phyloP scores from a whole-genome alignment of 148 eudicot species.

The Cornus florida region DNA sequence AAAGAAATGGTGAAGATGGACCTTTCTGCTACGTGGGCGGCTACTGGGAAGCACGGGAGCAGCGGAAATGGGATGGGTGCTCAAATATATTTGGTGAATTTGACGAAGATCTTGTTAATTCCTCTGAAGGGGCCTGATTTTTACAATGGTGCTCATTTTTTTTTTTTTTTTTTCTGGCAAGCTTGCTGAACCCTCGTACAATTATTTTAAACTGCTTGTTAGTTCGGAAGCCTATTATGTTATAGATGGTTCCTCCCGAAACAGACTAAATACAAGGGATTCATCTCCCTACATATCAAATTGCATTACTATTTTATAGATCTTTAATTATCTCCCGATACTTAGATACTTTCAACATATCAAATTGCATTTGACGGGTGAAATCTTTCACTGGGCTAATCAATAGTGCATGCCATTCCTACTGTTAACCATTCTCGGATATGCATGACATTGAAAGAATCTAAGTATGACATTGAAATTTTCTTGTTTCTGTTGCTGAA shows the following conservation, averaged over 20 bases:
- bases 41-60: slow-evolving; percentile 82
- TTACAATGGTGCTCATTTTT: slow-evolving; percentile 27
- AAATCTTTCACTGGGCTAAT: too few relatives aligned
- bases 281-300: too few relatives aligned
- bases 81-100: slow-evolving; percentile 75
- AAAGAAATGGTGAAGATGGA: slow-evolving; percentile 61
- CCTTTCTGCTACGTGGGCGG: slow-evolving; percentile 65
- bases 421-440: background rate
- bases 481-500: background rate
- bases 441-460: too few relatives aligned
- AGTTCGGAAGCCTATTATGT: background rate
- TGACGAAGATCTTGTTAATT: slow-evolving; percentile 36
- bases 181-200: background rate
- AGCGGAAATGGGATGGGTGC: slow-evolving; percentile 67
- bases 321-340: too few relatives aligned
- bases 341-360: background rate
- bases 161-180: background rate
- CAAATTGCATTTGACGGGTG: background rate
- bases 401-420: too few relatives aligned
- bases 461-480: background rate
- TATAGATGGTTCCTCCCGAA: background rate
- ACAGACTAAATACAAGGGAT: too few relatives aligned
- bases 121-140: slow-evolving; percentile 34
- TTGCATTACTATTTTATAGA: too few relatives aligned
- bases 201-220: background rate